Evolutionary conservation across 2,329 filamentous ascomycete species (phyloP), one percentile per base, ranked within the genome.

Genomic region (Penicillium sclerotiorum): DNA sequence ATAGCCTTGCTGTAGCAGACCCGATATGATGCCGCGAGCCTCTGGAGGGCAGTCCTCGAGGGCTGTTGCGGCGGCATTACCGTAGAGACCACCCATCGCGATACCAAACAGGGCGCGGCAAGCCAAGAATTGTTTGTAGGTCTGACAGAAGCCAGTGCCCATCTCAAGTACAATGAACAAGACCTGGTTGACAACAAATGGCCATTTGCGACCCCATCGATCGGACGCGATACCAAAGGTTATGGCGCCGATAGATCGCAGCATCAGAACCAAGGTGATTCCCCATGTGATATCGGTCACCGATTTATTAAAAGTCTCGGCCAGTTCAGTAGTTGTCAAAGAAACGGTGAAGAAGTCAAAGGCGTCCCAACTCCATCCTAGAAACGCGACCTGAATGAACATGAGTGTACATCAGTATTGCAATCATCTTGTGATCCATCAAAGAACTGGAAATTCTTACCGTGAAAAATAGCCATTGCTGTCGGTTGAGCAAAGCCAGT

Each of bases 311-410:
- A 85, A 85, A 2, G 71, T 65, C 49, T 78, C 70, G 2, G 81
- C 80, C 9, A 85, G 68, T 30, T 81, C 62, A 5, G 71, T 67
- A 13, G 84, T 77, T 0, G 80, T 81, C 43, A 85, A 66, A 5
- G 79, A 82, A 20, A 85, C 81, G 20, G 81, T 83, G 68, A 84
- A 85, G 69, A 84, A 85, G 60, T 85, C 82, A 49, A 84, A 82
- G 0, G 81, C 75, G 58, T 81, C 78, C 77, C 77, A 80, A 2
- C 73, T 71, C 78, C 81, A 84, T 2, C 73, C 80, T 13, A 75
- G 59, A 52, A 73, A 73, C 2, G 67, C 71, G 42, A 72, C 64
- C 69, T 72, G 18, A 3, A 30, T 8, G 18, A 30, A 20, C 9
- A 18, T 28, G 25, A 28, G 13, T 4, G 25, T 28, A 13, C 13